Conservation (phyloP, 1,284 basidiomycete genomes). For the Athelia psychrophila region DNA sequence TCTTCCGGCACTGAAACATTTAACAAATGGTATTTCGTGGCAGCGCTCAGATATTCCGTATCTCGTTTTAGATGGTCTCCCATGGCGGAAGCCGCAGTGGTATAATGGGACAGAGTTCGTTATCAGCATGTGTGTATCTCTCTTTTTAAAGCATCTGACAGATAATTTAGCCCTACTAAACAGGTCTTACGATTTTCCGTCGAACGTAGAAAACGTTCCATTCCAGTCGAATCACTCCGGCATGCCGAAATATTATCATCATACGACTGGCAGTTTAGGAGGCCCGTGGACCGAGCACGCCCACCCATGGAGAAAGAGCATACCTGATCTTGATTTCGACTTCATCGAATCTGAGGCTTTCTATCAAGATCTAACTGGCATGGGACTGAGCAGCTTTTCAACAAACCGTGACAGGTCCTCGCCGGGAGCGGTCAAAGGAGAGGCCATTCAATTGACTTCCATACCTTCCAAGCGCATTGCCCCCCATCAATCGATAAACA, state of each 20-base stretch:
- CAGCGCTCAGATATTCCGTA: background rate
- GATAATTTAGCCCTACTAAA: background rate
- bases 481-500: too few species aligned
- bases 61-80: background rate
- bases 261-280: too few species aligned
- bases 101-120: background rate
- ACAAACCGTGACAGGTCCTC: too few species aligned
- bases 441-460: too few species aligned
- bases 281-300: too few species aligned
- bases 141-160: background rate
- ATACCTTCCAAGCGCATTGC: too few species aligned
- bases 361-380: too few species aligned
- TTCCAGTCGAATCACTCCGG: background rate
- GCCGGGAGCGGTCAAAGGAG: too few species aligned
- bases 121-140: background rate
- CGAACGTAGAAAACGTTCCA: background rate
- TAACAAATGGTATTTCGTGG: background rate
- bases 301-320: too few species aligned
- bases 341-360: background rate
- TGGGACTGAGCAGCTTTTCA: too few species aligned
- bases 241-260: background rate
- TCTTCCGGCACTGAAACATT: background rate
- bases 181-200: background rate
- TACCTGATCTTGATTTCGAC: background rate
- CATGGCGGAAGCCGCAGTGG: background rate